Base-by-base conservation (phyloP, 345 rosid genomes). In the Lumnitzera littorea region DNA sequence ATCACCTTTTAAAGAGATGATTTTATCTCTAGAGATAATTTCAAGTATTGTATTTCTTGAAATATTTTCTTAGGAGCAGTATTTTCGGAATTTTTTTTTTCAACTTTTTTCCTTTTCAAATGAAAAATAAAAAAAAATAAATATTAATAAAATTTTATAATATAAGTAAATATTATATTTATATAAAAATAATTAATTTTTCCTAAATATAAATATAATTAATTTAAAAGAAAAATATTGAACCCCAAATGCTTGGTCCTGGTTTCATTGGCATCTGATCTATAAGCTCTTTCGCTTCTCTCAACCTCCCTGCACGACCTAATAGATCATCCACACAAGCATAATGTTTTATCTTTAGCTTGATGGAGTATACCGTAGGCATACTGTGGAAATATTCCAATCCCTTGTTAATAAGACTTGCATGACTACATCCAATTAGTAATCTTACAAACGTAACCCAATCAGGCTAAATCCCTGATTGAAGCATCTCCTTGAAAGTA, bases 371-470 rank as follows among this genome's bases (percentile, higher is more conserved):
- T 24, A 71, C 72, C 0, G 25, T 65, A 48, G 15, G 49, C 90
- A 84, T 81, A 3, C 56, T 59, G 25, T 77, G 31, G 58, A 81
- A 84, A 69, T 73, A 78, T 53, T 57, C 70, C 36, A 71, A 2
- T 49, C 90, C 90, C n/a, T 41, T 55, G 13, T 77, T 80, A 0
- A 68, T 70, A 20, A 75, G 62, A 27, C 87, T 83, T 2, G 80
- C 60, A 58, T 84, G 84, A 61, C 90, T 81, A 60, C 83, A 84
- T 2, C 90, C 87, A 1, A 84, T 77, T 41, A 84, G 65, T 75
- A 82, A 65, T 60, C 82, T 78, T 50, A 76, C 70, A 62, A 79
- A 84, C 2, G 84, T 81, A 54, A 81, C 63, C 51, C 70, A 60
- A 70, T 84, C 83, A 2, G 90, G 82, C 16, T 13, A 47, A 5